These are phyloP conservation scores for Jaltomata sinuosa DNA, from an alignment of 257 asterid species.

Conservation along the genomic window DNA sequence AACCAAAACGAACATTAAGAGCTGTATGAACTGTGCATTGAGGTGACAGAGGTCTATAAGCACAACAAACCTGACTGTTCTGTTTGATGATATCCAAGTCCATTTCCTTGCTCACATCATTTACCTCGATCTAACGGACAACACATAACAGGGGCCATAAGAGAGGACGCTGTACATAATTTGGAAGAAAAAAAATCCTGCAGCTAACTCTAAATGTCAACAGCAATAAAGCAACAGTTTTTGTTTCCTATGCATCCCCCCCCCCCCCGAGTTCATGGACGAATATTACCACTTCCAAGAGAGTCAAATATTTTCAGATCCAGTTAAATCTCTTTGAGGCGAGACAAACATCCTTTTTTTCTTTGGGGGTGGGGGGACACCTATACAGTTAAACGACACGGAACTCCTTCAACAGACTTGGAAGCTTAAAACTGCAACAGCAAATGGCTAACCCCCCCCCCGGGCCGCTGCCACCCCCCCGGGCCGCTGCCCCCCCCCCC, in stretches of 20 bases:
- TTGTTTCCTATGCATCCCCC: too few relatives aligned
- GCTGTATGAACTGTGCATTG: neutral
- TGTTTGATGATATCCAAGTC: constrained; percentile 95
- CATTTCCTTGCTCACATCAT: constrained; percentile 99
- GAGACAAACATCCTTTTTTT: neutral
- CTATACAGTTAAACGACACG: neutral
- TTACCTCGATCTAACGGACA: constrained; percentile 71
- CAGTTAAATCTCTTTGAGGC: neutral
- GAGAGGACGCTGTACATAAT: neutral
- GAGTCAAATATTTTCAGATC: neutral
- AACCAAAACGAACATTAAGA: constrained; percentile 1
- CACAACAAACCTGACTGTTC: constrained; percentile 66
- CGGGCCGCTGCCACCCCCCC: too few relatives aligned
- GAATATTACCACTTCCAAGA: neutral
- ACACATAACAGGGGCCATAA: neutral
- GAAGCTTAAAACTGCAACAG: neutral
- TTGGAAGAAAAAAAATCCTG: neutral
- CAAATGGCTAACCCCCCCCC: neutral
- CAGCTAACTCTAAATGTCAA: neutral
- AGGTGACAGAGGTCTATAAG: neutral
- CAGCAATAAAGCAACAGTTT: neutral
- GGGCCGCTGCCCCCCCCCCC: neutral
- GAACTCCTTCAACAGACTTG: neutral
- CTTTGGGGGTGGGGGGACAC: neutral
- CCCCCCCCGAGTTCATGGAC: neutral